Conservation (phyloP, 345 rosid species). For the Camelina neglecta region DNA sequence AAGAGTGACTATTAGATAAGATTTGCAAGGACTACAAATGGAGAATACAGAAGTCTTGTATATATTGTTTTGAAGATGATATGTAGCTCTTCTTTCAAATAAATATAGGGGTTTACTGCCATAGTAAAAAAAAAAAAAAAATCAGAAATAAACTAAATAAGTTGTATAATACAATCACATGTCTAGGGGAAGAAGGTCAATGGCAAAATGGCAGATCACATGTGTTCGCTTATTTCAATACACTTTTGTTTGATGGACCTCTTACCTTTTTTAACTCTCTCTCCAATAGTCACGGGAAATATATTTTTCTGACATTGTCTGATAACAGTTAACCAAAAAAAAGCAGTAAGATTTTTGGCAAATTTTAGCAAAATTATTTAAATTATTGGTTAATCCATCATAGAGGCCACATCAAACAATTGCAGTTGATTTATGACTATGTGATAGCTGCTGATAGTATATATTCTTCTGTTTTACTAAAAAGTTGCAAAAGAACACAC, state of each 20-base stretch:
- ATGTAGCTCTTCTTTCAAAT: background rate
- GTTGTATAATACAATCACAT: constrained; percentile 29
- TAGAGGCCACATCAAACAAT: background rate
- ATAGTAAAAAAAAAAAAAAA: background rate
- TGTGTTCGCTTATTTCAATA: constrained; percentile 42
- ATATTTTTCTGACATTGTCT: constrained; percentile 30
- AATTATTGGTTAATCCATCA: background rate
- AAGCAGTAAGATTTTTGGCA: background rate
- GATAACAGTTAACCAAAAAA: constrained; percentile 1
- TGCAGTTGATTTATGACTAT: background rate
- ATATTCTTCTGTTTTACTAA: background rate
- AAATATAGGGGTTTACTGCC: background rate
- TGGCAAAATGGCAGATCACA: constrained; percentile 44
- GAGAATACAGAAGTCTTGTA: background rate
- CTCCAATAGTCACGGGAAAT: constrained; percentile 39
- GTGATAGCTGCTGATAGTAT: too few relatives aligned
- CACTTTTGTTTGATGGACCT: constrained; percentile 33
- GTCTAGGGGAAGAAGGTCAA: constrained; percentile 40
- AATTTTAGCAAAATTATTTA: background rate
- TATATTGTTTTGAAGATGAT: background rate
- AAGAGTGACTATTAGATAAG: too few relatives aligned
- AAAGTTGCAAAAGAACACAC: background rate
- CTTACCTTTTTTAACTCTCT: constrained; percentile 26
- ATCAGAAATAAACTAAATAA: background rate
- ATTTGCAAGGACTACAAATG: background rate